These are phyloP conservation scores for Annona cherimola DNA, from an alignment of 164 flowering plant genomes.

Conservation along the genomic window DNA sequence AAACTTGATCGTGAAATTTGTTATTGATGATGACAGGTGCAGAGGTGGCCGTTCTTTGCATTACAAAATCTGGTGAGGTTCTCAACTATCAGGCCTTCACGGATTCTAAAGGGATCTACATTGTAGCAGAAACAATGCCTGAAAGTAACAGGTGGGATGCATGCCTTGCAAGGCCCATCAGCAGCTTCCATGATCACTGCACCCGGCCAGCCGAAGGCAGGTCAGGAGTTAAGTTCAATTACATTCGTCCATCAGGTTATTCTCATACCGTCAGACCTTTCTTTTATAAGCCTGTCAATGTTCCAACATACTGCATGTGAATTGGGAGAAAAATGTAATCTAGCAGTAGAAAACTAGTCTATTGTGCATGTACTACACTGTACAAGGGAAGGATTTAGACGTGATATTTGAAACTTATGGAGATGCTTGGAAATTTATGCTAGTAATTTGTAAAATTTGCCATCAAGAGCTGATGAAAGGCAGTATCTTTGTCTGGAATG, in stretches of 20 bases:
- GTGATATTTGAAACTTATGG: no score
- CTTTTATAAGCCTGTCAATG: constrained; percentile 53
- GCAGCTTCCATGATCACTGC: constrained; percentile 83
- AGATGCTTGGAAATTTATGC: no score
- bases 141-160: constrained; percentile 93
- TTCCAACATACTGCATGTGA: constrained; percentile 69
- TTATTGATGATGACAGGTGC: constrained; percentile 61
- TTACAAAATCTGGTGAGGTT: constrained; percentile 90
- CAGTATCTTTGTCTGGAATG: no score
- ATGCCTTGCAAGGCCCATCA: constrained; percentile 86
- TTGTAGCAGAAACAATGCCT: constrained; percentile 96
- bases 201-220: constrained; percentile 42
- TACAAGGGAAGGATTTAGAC: no score
- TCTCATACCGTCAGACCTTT: constrained; percentile 71
- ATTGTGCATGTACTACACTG: no score
- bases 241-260: constrained; percentile 73
- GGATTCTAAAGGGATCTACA: constrained; percentile 66
- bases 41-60: constrained; percentile 96
- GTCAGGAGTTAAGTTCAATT: constrained; percentile 72
- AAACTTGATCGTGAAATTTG: neutral
- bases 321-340: constrained; percentile 1
- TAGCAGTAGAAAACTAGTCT: neutral
- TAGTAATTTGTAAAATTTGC: no score
- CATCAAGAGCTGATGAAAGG: no score
- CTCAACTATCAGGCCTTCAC: constrained; percentile 96